Evolutionary conservation across 2,329 filamentous ascomycete genomes (phyloP).

Genomic region (Calonectria hawksworthii): DNA sequence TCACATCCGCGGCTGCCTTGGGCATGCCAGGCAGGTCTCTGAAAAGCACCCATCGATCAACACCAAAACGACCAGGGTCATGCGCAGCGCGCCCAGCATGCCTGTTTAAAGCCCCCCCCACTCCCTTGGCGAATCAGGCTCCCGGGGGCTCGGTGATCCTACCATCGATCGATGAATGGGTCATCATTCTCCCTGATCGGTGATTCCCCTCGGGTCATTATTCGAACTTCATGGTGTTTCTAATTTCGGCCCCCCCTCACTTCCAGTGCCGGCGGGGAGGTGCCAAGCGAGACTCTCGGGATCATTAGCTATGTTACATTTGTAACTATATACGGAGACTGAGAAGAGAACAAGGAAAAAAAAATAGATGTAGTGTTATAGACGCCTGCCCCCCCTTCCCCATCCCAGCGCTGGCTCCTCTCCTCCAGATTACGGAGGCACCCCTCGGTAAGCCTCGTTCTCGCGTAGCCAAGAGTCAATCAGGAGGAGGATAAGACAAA

Average conservation of each 20-base stretch:
- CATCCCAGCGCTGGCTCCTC: background rate
- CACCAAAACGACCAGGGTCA: slow-evolving; percentile 1
- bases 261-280: background rate
- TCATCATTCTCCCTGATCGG: slow-evolving; percentile 2
- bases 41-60: background rate
- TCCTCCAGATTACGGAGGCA: slow-evolving; percentile 22
- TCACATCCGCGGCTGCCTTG: slow-evolving; percentile 19
- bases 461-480: background rate
- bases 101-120: slow-evolving; percentile 2
- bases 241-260: slow-evolving; percentile 10
- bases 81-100: background rate
- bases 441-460: slow-evolving; percentile 5
- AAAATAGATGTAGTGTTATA: background rate
- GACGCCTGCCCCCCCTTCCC: background rate
- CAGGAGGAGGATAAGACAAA: slow-evolving; percentile 9
- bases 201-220: slow-evolving; percentile 19
- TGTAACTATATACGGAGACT: background rate
- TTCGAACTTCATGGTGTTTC: slow-evolving; percentile 8
- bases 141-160: slow-evolving; percentile 2
- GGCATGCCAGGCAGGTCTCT: slow-evolving; percentile 1
- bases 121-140: slow-evolving; percentile 17
- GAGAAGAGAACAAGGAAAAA: background rate
- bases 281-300: background rate
- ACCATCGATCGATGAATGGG: slow-evolving; percentile 19
- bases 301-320: slow-evolving; percentile 19